phyloP scores from a whole-genome alignment of 495 filamentous ascomycete species.

The Penicillium ochrochloron region DNA sequence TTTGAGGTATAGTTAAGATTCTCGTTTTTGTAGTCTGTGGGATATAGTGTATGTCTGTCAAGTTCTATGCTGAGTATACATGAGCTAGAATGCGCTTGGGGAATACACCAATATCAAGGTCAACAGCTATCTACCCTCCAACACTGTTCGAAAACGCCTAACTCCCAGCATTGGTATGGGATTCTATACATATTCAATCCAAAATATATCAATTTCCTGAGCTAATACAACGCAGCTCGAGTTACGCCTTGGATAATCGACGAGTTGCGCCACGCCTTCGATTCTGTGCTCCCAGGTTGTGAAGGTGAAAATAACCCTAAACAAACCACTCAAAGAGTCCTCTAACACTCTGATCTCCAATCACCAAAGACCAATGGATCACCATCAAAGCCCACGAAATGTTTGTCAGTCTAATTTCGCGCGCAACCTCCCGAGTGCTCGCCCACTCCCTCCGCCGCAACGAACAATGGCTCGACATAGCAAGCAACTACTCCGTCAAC shows the following conservation, averaged over 20 bases:
- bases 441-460: slow-evolving; percentile 54
- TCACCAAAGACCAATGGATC: slow-evolving; percentile 30
- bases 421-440: slow-evolving; percentile 60
- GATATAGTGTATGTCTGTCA: not conserved
- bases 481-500: slow-evolving; percentile 59
- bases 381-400: slow-evolving; percentile 30
- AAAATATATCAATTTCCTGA: not conserved
- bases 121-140: slow-evolving; percentile 31
- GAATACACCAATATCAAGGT: slow-evolving; percentile 38
- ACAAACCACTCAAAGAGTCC: not conserved
- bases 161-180: slow-evolving; percentile 32
- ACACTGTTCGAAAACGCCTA: slow-evolving; percentile 33
- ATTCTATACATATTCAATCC: not conserved
- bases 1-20: slow-evolving; percentile 27
- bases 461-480: slow-evolving; percentile 58
- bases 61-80: not conserved
- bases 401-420: slow-evolving; percentile 53
- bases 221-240: slow-evolving; percentile 23
- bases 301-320: slow-evolving; percentile 23
- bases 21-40: not conserved
- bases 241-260: slow-evolving; percentile 36
- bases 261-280: slow-evolving; percentile 36
- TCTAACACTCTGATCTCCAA: not conserved
- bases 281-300: slow-evolving; percentile 30
- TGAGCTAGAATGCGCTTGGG: slow-evolving; percentile 35